phyloP scores from a whole-genome alignment of 257 asterid species.

The Rehmannia glutinosa region DNA sequence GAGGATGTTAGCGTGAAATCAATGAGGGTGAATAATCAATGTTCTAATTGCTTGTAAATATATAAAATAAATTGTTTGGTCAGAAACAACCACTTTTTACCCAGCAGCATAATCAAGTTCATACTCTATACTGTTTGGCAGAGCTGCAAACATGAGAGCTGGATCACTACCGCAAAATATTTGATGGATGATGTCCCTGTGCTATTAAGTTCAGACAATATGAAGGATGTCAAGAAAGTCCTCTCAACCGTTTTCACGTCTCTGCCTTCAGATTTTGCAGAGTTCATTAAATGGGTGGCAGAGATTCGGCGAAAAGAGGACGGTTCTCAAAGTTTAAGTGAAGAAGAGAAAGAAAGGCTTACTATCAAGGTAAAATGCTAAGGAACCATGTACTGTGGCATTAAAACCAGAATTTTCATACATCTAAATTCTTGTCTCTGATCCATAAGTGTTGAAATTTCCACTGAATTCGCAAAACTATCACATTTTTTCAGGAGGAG shows the following conservation, averaged over 20 bases:
- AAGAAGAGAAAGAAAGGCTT: conserved; percentile 87
- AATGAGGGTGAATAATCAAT: background rate
- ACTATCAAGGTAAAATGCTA: conserved; percentile 61
- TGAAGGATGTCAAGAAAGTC: conserved; percentile 57
- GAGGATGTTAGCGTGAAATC: background rate
- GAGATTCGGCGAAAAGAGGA: conserved; percentile 88
- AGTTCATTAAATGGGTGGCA: conserved; percentile 89
- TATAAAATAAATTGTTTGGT: background rate
- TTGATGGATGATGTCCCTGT: conserved; percentile 81
- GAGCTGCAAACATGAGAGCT: conserved; percentile 97
- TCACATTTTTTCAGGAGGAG: conserved; percentile 58
- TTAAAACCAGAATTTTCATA: conserved; percentile 10
- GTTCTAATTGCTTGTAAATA: conserved; percentile 6
- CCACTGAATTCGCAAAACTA: no score
- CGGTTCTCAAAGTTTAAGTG: conserved; percentile 51
- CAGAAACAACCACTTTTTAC: background rate
- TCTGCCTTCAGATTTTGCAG: conserved; percentile 73
- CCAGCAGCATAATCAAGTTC: conserved; percentile 13
- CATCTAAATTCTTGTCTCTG: conserved; percentile 2
- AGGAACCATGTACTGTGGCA: background rate
- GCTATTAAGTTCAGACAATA: conserved; percentile 47
- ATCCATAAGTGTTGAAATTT: background rate
- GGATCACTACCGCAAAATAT: conserved; percentile 76
- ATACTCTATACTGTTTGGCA: conserved; percentile 28
- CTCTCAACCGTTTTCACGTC: conserved; percentile 55